Evolutionary conservation across 78 protist genomes (phyloP), one percentile per base, ranked within the genome.

Genomic region (Dictyostelium capitatum): DNA sequence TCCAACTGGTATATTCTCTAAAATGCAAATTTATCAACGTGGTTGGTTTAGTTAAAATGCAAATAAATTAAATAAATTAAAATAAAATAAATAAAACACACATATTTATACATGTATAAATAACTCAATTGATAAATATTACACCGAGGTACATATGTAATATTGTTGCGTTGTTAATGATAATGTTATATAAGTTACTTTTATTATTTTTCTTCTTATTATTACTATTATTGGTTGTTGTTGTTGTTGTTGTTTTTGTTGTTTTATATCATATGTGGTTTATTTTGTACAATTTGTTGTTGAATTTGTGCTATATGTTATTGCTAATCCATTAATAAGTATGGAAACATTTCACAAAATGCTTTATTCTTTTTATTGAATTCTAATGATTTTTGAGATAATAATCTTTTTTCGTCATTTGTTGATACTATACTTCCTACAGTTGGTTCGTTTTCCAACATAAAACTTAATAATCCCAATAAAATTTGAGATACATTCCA

Each of bases 381-480:
- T 5, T 87, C 92, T 50, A 82, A 14, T n/a, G 84, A 77, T 51
- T 87, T 77, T 41, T 83, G 64, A 25, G 83, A 83, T 3, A 87
- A 32, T 23, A 75, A 32, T 84, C 92, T 84, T 37, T 84, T 84
- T 62, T 84, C 92, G 47, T 84, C 92, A 56, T 84, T 84, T 12
- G 92, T 84, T 20, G 92, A 57, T 2, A 59, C 64, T 30, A 74
- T 59, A 47, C 83, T 74, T 25, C 92, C 92, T 28, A 65, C 48
- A 19, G 92, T 74, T 10, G 74, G 37, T 37, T 84, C 92, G 51
- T 74, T 87, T 11, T 87, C 92, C 4, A 53, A 59, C 89, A 90
- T 79, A 50, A 97, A 97, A 48, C 97, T 94, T n/a, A 95, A 80
- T 9, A 97, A 48, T 6, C 98, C 98, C 9, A 91, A 51, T 28